Evolutionary conservation across 176 grass and related monocot species (phyloP), one percentile per base, ranked within the genome.

Genomic region (Aegilops speltoides): DNA sequence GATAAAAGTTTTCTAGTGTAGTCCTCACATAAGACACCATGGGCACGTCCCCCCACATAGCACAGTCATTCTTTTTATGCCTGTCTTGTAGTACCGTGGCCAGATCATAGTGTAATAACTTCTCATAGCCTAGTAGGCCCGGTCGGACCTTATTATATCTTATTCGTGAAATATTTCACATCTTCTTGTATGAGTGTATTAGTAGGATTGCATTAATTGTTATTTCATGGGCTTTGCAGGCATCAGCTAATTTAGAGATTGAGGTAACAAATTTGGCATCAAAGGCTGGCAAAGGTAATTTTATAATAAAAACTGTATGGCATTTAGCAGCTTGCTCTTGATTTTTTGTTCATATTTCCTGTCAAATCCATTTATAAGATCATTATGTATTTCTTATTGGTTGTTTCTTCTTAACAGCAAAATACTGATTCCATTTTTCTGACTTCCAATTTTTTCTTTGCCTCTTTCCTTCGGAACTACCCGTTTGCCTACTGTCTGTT

Each of bases 231-330:
- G 50, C 69, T 95, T 89, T 91, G 78, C 86, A 98, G 96, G 96
- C 91, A 77, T 89, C 84, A 40, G 90, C 96, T 85, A 90, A 89
- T 92, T 91, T 98, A 76, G 93, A 98, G 88, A 91, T 98, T 91
- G 96, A 98, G 90, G 90, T 98, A 80, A 98, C 96, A 82, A 98
- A 98, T 92, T 91, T 98, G 89, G 84, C 91, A 82, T 94, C 93
- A 68, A 94, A 93, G 83, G 84, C 91, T 82, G 96, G 96, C 38
- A 98, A 98, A 95, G 96, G 96, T 98, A 88, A 89, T 56, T 67
- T 84, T 85, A 46, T 60, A 70, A 23, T 56, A 54, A 62, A 40
- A 79, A 11, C 48, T 89, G 65, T 85, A 76, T 81, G 62, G 64
- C 19, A 73, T 32, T 82, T 54, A 36, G 15, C 64, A 19, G 19